Conservation (phyloP, 2,329 filamentous ascomycete genomes). For the Penicillium oxalicum region DNA sequence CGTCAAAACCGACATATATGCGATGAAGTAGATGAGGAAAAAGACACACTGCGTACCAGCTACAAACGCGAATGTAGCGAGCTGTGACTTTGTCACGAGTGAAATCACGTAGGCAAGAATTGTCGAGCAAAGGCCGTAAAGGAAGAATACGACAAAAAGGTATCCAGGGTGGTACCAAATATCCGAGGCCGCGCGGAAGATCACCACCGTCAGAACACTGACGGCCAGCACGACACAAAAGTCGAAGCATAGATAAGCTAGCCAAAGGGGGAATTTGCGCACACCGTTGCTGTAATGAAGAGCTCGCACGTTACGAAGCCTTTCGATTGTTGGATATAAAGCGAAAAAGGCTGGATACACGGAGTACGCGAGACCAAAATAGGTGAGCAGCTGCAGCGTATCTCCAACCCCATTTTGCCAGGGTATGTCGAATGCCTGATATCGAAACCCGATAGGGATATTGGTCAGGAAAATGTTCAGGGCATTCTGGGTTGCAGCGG, state of each 20-base stretch:
- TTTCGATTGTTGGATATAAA: conserved; percentile 81
- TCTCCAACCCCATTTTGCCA: conserved; percentile 64
- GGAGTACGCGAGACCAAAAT: conserved; percentile 71
- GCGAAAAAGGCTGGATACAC: conserved; percentile 82
- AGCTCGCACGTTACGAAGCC: conserved; percentile 70
- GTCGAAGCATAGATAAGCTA: conserved; percentile 76
- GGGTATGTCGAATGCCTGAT: conserved; percentile 68
- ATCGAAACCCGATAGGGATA: conserved; percentile 64
- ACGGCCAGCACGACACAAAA: conserved; percentile 65
- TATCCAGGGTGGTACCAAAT: conserved; percentile 77
- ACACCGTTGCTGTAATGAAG: conserved; percentile 92
- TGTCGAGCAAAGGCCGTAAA: conserved; percentile 74
- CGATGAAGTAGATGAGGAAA: conserved; percentile 66
- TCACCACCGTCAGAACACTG: conserved; percentile 59
- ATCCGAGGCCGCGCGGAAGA: conserved; percentile 58
- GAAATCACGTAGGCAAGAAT: conserved; percentile 76
- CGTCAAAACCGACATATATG: conserved; percentile 65
- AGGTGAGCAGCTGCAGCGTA: conserved; percentile 71
- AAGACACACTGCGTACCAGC: conserved; percentile 68
- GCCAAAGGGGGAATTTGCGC: conserved; percentile 72
- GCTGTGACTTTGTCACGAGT: conserved; percentile 69
- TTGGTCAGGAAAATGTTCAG: conserved; percentile 62
- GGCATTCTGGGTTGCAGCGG: conserved; percentile 53
- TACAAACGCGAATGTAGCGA: conserved; percentile 78
- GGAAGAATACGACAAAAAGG: conserved; percentile 70